Percentiles rank a stretch among this genome's conserved stretches.
Evolutionary conservation across 2,329 filamentous ascomycete species (phyloP).

Genomic region (Trichophyton benhamiae): DNA sequence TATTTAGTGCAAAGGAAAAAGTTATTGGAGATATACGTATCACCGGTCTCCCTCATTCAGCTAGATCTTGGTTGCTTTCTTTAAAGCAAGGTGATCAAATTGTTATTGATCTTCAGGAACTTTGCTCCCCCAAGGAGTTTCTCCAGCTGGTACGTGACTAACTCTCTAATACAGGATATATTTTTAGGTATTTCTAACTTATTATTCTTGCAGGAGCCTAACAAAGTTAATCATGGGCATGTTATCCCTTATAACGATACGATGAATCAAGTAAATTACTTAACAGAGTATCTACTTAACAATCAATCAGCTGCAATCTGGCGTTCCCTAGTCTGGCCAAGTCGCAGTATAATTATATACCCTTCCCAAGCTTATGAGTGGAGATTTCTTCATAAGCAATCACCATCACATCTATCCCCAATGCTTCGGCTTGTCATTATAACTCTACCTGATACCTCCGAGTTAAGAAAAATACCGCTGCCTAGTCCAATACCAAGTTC

Average conservation of each 20-base stretch:
- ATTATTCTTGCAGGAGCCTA: slow-evolving; percentile 6
- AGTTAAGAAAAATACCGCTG: background rate
- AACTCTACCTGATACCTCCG: slow-evolving; percentile 7
- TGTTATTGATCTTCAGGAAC: slow-evolving; percentile 24
- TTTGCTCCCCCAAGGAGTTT: slow-evolving; percentile 22
- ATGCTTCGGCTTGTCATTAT: slow-evolving; percentile 15
- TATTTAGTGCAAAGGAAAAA: slow-evolving; percentile 21
- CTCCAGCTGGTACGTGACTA: slow-evolving; percentile 17
- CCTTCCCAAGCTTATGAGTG: slow-evolving; percentile 19
- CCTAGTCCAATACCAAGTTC: background rate
- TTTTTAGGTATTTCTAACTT: background rate
- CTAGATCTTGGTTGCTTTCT: slow-evolving; percentile 13
- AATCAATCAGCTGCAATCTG: slow-evolving; percentile 22
- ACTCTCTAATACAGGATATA: background rate
- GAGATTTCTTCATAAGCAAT: slow-evolving; percentile 15
- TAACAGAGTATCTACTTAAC: slow-evolving; percentile 20
- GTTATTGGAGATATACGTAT: slow-evolving; percentile 22
- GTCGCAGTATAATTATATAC: slow-evolving; percentile 21
- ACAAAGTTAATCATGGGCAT: slow-evolving; percentile 21
- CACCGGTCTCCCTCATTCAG: slow-evolving; percentile 16
- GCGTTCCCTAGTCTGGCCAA: slow-evolving; percentile 10
- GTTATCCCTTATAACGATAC: slow-evolving; percentile 26
- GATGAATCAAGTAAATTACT: slow-evolving; percentile 16
- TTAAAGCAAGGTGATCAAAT: slow-evolving; percentile 14
- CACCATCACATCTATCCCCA: background rate